Base-by-base conservation (phyloP, 2,329 filamentous ascomycete genomes). In the Neopestalotiopsis clavispora region DNA sequence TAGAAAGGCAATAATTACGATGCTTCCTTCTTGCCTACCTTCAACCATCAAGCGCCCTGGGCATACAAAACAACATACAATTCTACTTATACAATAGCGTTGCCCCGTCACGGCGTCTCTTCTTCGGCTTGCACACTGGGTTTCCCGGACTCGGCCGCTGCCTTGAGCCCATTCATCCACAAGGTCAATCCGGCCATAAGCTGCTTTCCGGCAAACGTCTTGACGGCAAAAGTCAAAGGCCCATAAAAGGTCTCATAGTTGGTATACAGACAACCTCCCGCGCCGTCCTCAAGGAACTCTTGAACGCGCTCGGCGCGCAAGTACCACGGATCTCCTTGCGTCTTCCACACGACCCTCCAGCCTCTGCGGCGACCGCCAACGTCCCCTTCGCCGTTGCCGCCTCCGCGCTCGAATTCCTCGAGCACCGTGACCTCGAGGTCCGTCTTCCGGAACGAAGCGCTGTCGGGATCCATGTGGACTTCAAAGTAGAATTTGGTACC, bases 161-260 rank as follows among this genome's bases (percentile, higher is more conserved):
- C 71, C 78, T 81, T 83, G 68, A 85, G 69, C 40, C 80, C 82
- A 38, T 75, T 74, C 71, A 75, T 78, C 79, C 82, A 84, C 67
- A 76, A 77, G 42, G 75, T 76, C 68, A 84, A 81, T 17, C 78
- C 79, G 10, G 71, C 75, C 59, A 74, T 69, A 34, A 85, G 70
- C 71, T 75, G 71, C 6, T 61, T 65, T 1, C 80, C 80, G 34
- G 80, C 78, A 1, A 76, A 71, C 34, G 72, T 56, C 73, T 74
- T 79, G 17, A 84, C 76, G 13, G 79, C 74, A 4, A 75, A 75
- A 10, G 77, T 79, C 68, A 84, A 49, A 5, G 77, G 63, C 0
- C 83, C 82, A 52, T 80, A 80, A 71, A 84, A 84, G n/a, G 83
- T 85, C 78, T 85, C 83, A 79, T 79, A 84, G 74, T 78, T 81